phyloP scores from a whole-genome alignment of 352 stramenopile genomes.

The Phytopythium ostracodes region DNA sequence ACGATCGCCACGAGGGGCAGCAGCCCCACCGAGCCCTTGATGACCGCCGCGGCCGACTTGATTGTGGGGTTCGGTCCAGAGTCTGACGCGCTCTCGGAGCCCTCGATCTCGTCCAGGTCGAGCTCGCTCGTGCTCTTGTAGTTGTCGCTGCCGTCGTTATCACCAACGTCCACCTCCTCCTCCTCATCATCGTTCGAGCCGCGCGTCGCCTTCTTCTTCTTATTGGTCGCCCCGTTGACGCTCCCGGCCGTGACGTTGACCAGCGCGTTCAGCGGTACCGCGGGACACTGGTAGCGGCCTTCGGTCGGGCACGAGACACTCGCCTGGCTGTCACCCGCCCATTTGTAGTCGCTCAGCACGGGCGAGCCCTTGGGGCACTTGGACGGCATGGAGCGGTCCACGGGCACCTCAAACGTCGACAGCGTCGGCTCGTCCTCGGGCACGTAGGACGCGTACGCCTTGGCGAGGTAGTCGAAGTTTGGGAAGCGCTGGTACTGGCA shows the following conservation, averaged over 20 bases:
- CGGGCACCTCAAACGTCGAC: slow-evolving; percentile 16
- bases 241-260: not conserved
- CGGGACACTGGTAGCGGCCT: slow-evolving; percentile 31
- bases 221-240: not conserved
- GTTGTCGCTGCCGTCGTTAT: not conserved
- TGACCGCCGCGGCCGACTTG: not conserved
- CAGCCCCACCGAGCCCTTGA: not conserved
- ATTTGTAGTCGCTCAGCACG: slow-evolving; percentile 15
- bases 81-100: not conserved
- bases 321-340: slow-evolving; percentile 12
- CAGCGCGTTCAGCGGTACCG: slow-evolving; percentile 11
- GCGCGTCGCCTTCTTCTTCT: not conserved
- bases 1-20: not conserved
- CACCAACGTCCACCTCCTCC: not conserved
- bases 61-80: not conserved
- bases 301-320: slow-evolving; percentile 21
- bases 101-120: not conserved
- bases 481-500: slow-evolving; percentile 62
- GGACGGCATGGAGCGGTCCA: slow-evolving; percentile 15
- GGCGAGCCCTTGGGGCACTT: slow-evolving; percentile 15
- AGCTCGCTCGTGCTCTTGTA: not conserved
- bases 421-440: slow-evolving; percentile 28
- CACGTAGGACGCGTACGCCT: slow-evolving; percentile 36
- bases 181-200: not conserved
- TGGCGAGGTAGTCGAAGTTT: slow-evolving; percentile 56